Evolutionary conservation across 345 rosid genomes (phyloP), one percentile per base, ranked within the genome.

Genomic region (Noccaea caerulescens): DNA sequence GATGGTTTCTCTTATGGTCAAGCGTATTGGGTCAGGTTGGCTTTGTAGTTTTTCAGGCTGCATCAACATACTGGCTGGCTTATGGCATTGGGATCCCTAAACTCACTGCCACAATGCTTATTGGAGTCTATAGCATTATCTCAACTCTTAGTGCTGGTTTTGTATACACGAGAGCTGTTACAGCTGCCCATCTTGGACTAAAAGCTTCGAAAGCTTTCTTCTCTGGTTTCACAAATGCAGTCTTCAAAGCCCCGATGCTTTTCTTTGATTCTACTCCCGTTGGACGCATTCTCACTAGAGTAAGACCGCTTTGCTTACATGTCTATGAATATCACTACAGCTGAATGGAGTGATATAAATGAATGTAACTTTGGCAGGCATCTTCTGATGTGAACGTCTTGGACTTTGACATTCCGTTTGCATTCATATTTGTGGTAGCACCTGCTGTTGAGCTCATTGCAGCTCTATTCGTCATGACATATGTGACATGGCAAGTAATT

Each of bases 211-310:
- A 72, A 56, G 83, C 90, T 16, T 87, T 87, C 84, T 87, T 87
- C 78, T 83, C 86, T 18, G 84, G 87, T 57, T 76, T 91, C 79
- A 84, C 58, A 18, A 76, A 82, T 63, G 83, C 96, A 23, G 63
- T 91, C 1, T 85, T 88, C 45, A 82, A 77, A 77, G 88, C 94
- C 70, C 90, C 94, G 0, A 87, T 88, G 97, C 82, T 83, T 37
- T 91, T 91, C 82, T 88, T 88, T 1, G 89, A 87, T 69, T 88
- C 91, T 54, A 88, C 95, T 56, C 97, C 92, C 0, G 86, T 87
- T 30, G 91, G 95, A 6, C 79, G 95, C 72, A 85, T 88, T 70
- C 77, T 83, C 59, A 87, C 97, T 27, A 80, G 93, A 65, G 97
- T 91, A 86, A 83, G 84, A 75, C 52, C 2, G 0, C 63, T 33